Conservation (phyloP, 2,329 filamentous ascomycete species). For the Aquanectria penicillioides region DNA sequence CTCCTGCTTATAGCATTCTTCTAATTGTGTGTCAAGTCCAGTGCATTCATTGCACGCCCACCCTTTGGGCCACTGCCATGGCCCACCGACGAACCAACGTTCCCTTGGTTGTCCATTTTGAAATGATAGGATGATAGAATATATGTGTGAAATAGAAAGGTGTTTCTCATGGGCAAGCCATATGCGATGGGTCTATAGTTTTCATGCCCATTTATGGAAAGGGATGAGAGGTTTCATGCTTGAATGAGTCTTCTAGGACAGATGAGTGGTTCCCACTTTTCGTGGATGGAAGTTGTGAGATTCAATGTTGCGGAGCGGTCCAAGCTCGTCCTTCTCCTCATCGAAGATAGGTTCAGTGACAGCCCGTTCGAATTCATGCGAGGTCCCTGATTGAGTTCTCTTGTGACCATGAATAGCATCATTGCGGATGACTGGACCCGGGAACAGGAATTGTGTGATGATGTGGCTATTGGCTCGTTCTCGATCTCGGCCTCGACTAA, state of each 20-base stretch:
- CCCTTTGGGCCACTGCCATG: no score
- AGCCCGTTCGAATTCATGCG: conserved; percentile 34
- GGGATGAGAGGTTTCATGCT: background rate
- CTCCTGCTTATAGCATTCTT: conserved; percentile 7
- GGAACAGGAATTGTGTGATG: conserved; percentile 58
- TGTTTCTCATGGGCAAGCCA: background rate
- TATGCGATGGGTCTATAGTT: background rate
- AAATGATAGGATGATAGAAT: background rate
- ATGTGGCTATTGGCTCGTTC: conserved; percentile 53
- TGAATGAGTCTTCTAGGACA: conserved; percentile 33
- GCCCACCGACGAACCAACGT: conserved; percentile 1
- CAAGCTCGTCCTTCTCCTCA: conserved; percentile 41
- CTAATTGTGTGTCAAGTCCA: background rate
- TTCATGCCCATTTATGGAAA: background rate
- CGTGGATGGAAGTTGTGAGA: conserved; percentile 39
- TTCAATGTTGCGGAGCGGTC: conserved; percentile 37
- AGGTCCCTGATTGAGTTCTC: conserved; percentile 41
- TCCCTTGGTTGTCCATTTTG: conserved; percentile 4
- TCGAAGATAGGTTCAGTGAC: conserved; percentile 42
- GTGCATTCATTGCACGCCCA: background rate
- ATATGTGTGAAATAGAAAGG: background rate
- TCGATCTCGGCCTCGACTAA: conserved; percentile 50
- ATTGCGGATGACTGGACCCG: conserved; percentile 54
- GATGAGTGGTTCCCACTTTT: conserved; percentile 41
- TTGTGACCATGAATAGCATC: conserved; percentile 42